Evolutionary conservation across 345 rosid species (phyloP), one percentile per base, ranked within the genome.

Genomic region (Leavenworthia alabamica): DNA sequence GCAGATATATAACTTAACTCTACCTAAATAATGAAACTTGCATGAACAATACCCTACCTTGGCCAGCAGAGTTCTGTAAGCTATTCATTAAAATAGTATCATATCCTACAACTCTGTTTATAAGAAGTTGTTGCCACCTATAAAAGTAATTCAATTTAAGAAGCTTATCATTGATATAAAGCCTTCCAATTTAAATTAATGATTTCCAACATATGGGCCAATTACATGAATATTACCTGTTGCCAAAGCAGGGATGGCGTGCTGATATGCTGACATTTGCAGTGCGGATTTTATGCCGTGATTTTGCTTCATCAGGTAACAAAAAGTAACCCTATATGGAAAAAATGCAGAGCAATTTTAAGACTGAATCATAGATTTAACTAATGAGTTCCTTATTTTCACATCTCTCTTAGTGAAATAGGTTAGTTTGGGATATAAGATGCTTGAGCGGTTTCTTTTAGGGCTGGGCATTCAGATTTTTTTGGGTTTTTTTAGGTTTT

Each of bases 51-150:
- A 17, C 60, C n/a, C 64, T 78, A 93, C 99, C 99, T 86, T 86
- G 87, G 67, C 96, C 96, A 53, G 97, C 85, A 66, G 88, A 79
- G 77, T 73, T 76, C 76, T 82, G 81, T 76, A 94, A 78, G 70
- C 95, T 94, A 75, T 94, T 94, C 97, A 90, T 90, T 84, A 94
- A 59, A 63, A 94, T 94, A 68, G 99, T 94, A 80, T 94, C 99
- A 59, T 94, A 94, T 71, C 99, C 99, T 74, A 94, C 99, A 79
- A 94, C 73, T 80, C 92, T 80, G 79, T 94, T 90, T 68, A 94
- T 94, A 68, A 90, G 85, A 79, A 90, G 96, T 75, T 94, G 99
- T 78, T 94, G 99, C 99, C 95, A 94, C 88, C 99, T 94, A 82
- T 57, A 72, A 79, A 45, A 70, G 56, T 59, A 73, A 55, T 63